Evolutionary conservation across 2,329 filamentous ascomycete species (phyloP).

Genomic region (Cordyceps fumosorosea): DNA sequence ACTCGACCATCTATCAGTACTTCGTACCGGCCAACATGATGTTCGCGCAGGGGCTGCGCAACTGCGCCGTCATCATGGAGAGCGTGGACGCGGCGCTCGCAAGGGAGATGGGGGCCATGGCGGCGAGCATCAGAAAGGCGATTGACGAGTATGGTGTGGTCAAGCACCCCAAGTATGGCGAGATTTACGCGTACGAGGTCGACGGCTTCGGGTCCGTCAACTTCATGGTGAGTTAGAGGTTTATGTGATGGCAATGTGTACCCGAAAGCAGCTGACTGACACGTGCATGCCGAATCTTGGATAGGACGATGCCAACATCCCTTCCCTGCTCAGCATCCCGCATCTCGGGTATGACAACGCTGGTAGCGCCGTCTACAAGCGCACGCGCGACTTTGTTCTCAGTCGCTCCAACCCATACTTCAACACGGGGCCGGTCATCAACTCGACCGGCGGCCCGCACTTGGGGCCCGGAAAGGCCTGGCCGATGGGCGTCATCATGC

Average conservation of each 20-base stretch:
- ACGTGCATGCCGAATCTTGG: not conserved
- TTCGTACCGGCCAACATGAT: constrained; percentile 89
- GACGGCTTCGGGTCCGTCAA: constrained; percentile 58
- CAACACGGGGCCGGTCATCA: constrained; percentile 45
- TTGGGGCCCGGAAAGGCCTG: constrained; percentile 64
- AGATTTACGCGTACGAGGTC: constrained; percentile 63
- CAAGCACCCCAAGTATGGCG: constrained; percentile 51
- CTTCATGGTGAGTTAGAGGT: constrained; percentile 40
- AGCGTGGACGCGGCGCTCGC: constrained; percentile 44
- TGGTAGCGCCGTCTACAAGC: constrained; percentile 59
- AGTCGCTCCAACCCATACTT: constrained; percentile 68
- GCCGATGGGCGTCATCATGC: constrained; percentile 80
- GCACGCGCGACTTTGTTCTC: constrained; percentile 70
- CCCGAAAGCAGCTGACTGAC: not conserved
- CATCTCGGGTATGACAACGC: constrained; percentile 52
- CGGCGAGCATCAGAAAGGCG: constrained; percentile 49
- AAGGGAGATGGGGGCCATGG: constrained; percentile 52
- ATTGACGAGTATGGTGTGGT: constrained; percentile 65
- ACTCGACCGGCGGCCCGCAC: constrained; percentile 46
- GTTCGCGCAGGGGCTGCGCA: constrained; percentile 58
- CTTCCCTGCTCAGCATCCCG: constrained; percentile 53
- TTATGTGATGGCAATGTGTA: not conserved
- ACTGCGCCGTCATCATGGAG: constrained; percentile 40
- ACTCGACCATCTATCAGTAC: constrained; percentile 78
- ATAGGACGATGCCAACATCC: constrained; percentile 56